Percentiles rank a stretch among this genome's conserved stretches.
These are phyloP conservation scores for Ogataea hybrid DNA, from an alignment of 1,139 yeast genomes.

Conservation along the genomic window DNA sequence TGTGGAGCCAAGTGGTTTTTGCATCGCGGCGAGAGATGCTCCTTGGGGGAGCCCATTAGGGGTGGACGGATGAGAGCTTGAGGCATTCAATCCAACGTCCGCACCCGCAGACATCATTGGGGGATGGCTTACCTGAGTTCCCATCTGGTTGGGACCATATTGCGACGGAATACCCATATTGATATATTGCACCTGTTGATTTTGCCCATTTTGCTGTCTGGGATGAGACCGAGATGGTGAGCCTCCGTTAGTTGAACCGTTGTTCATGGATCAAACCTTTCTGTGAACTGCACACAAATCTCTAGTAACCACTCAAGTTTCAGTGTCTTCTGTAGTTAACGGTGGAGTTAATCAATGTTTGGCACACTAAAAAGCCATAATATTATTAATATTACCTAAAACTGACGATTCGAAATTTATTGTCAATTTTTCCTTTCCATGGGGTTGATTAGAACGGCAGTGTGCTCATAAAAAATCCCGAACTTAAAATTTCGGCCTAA, in stretches of 20 bases:
- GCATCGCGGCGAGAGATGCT: conserved; percentile 1
- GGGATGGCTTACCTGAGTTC: conserved; percentile 12
- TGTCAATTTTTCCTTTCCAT: not conserved
- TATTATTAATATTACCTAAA: not conserved
- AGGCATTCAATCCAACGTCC: conserved; percentile 7
- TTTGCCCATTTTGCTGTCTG: conserved; percentile 12
- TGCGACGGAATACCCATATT: conserved; percentile 11
- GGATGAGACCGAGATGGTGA: conserved; percentile 8
- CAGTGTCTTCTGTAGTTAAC: not conserved
- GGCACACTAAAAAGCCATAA: conserved; percentile 1
- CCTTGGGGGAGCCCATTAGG: conserved; percentile 14
- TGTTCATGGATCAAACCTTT: conserved; percentile 4
- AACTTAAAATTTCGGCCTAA: conserved; percentile 1
- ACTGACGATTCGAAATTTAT: not conserved
- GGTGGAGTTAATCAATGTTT: not conserved
- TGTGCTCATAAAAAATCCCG: not conserved
- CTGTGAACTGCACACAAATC: not conserved
- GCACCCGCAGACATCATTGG: conserved; percentile 3
- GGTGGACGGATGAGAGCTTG: conserved; percentile 13
- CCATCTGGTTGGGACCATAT: conserved; percentile 9
- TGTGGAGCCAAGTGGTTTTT: conserved; percentile 1
- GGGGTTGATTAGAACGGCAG: not conserved
- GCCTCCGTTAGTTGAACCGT: conserved; percentile 8
- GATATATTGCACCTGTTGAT: conserved; percentile 15
- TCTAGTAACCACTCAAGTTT: not conserved